Evolutionary conservation across 208 protist species (phyloP), one percentile per base, ranked within the genome.

Genomic region (Jaenimonas drosophilae): DNA sequence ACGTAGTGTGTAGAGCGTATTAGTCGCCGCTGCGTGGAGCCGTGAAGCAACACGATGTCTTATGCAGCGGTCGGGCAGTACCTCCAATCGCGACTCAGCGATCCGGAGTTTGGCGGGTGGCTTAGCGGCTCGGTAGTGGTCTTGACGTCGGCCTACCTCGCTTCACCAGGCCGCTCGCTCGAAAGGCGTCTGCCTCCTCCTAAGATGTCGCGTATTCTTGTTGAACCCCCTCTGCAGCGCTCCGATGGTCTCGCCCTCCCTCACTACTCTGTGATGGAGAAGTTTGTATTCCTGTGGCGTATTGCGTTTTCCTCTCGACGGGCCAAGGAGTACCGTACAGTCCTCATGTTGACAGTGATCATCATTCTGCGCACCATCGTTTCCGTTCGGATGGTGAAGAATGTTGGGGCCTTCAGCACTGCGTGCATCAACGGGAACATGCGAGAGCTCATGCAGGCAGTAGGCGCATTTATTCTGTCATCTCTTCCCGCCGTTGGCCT

Each of bases 401-500:
- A 66, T 6, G 67, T 46, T 20, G 68, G 58, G 4, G 3, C 44
- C 0, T 31, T 89, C 14, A 65, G 50, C 41, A 32, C 40, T 20
- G 45, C 47, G 19, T 51, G 59, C 7, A 58, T 86, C 11, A 43
- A 56, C 32, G 62, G 73, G 33, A 49, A 83, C 45, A 24, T 59
- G 11, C 25, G 29, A 12, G 46, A 23, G 14, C 44, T 78, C 2
- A 20, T 76, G 9, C 37, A 42, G 20, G 34, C 48, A 19, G 30
- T 83, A 37, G 1, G 65, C 16, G 7, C 30, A 7, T 76, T 76
- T 43, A 44, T 69, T 11, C 6, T 46, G 12, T 69, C 60, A 43
- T 78, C 44, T 45, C 45, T 80, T 21, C 76, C 74, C 14, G 60
- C 64, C 29, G 45, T 74, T 11, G 16, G 83, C 20, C 42, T 84